Conservation (phyloP, 1,139 yeast species). For the Torulaspora pretoriensis region DNA sequence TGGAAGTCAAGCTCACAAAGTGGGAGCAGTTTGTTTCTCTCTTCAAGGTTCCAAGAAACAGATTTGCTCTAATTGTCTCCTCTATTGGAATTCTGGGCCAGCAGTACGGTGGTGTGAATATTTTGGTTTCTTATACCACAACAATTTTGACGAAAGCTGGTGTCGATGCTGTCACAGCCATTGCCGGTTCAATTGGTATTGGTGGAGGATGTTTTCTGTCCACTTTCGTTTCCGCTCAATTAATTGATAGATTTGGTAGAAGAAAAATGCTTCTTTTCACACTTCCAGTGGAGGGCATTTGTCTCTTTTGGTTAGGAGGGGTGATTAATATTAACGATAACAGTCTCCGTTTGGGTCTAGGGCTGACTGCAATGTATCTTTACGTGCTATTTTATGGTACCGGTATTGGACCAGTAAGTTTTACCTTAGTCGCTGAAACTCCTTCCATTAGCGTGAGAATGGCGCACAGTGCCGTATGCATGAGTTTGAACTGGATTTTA, state of each 20-base stretch:
- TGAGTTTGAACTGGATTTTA: slow-evolving; percentile 54
- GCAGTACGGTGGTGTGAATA: slow-evolving; percentile 57
- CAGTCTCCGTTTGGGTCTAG: slow-evolving; percentile 44
- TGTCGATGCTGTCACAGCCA: slow-evolving; percentile 43
- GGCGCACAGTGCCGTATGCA: slow-evolving; percentile 52
- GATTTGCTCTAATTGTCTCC: slow-evolving; percentile 52
- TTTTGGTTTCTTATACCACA: slow-evolving; percentile 51
- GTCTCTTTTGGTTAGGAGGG: slow-evolving; percentile 49
- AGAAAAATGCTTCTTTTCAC: slow-evolving; percentile 47
- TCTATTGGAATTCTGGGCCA: slow-evolving; percentile 56
- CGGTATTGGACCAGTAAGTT: slow-evolving; percentile 58
- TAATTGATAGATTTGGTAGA: slow-evolving; percentile 55
- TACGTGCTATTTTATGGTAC: slow-evolving; percentile 48
- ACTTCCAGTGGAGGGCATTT: slow-evolving; percentile 49
- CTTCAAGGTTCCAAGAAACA: slow-evolving; percentile 48
- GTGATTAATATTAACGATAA: slow-evolving; percentile 42
- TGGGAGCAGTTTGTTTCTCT: slow-evolving; percentile 42
- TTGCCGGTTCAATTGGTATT: slow-evolving; percentile 54
- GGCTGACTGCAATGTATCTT: slow-evolving; percentile 47
- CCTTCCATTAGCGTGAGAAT: slow-evolving; percentile 53
- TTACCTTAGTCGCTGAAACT: slow-evolving; percentile 54
- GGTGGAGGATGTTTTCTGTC: slow-evolving; percentile 53
- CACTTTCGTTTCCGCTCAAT: slow-evolving; percentile 50
- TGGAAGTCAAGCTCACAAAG: slow-evolving; percentile 38
- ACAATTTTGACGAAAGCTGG: slow-evolving; percentile 49